These are phyloP conservation scores for Solanum microdontum DNA, from an alignment of 257 asterid genomes.

Conservation along the genomic window DNA sequence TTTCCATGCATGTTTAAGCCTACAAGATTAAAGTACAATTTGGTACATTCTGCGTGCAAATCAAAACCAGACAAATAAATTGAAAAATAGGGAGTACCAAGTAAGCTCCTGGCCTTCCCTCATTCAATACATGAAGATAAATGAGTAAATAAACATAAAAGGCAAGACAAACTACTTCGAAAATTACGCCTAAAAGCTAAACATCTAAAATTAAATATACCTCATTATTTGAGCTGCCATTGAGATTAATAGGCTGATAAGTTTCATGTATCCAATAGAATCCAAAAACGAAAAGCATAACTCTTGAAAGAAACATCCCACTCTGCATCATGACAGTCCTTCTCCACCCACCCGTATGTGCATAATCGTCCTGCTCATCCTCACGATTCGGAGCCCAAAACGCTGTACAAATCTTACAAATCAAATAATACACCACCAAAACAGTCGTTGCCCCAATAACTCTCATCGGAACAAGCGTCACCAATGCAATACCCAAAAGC, in stretches of 20 bases:
- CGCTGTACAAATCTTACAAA: constrained; percentile 74
- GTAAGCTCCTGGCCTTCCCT: background rate
- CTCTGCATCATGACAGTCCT: constrained; percentile 52
- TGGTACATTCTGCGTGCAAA: background rate
- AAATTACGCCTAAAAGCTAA: background rate
- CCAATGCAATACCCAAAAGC: constrained; percentile 42
- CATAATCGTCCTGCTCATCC: constrained; percentile 82
- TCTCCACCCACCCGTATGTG: constrained; percentile 86
- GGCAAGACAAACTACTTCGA: background rate
- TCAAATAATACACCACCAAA: constrained; percentile 56
- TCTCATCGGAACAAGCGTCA: constrained; percentile 56
- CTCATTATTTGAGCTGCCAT: constrained; percentile 24
- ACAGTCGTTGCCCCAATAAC: constrained; percentile 33
- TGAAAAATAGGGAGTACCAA: background rate
- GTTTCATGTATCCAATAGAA: constrained; percentile 59
- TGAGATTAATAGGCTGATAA: constrained; percentile 9
- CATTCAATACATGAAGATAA: background rate
- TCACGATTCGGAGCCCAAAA: constrained; percentile 51
- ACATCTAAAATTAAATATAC: constrained; percentile 13
- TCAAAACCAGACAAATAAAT: background rate
- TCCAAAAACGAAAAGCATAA: constrained; percentile 60
- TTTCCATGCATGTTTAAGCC: background rate
- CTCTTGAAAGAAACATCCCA: constrained; percentile 63
- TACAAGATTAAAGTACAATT: background rate
- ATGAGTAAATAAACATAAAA: background rate